A percentile compares a stretch with the other conserved stretches of the same genome.
Conservation (phyloP, 140 eudicot genomes). For the Anethum foeniculum region DNA sequence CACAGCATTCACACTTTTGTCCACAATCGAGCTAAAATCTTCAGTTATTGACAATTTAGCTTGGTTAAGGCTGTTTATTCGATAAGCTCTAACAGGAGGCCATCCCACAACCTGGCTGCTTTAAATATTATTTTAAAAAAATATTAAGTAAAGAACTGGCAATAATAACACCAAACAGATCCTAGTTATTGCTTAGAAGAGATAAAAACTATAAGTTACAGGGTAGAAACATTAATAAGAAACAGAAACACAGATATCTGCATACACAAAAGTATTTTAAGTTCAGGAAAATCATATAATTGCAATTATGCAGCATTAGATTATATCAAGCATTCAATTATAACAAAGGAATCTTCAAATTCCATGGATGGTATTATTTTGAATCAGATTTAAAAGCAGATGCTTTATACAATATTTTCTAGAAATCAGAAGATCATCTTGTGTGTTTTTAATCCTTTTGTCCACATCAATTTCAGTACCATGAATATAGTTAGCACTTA, state of each 20-base stretch:
- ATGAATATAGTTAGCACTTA: neutral
- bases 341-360: neutral
- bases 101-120: constrained; percentile 93
- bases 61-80: constrained; percentile 75
- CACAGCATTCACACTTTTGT: constrained; percentile 27
- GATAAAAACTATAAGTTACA: neutral
- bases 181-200: neutral
- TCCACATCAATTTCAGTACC: neutral
- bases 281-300: neutral
- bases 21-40: constrained; percentile 39
- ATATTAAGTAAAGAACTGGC: neutral
- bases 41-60: constrained; percentile 52
- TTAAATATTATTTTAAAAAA: neutral
- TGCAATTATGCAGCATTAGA: neutral
- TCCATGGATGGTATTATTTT: neutral
- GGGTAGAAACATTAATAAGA: neutral
- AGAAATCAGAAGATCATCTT: neutral
- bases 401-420: neutral
- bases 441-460: neutral
- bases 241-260: neutral
- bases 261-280: neutral
- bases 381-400: neutral
- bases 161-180: neutral
- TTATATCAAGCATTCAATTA: neutral
- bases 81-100: constrained; percentile 75